Evolutionary conservation across 2,329 filamentous ascomycete species (phyloP).

Genomic region (Tothia fuscella): DNA sequence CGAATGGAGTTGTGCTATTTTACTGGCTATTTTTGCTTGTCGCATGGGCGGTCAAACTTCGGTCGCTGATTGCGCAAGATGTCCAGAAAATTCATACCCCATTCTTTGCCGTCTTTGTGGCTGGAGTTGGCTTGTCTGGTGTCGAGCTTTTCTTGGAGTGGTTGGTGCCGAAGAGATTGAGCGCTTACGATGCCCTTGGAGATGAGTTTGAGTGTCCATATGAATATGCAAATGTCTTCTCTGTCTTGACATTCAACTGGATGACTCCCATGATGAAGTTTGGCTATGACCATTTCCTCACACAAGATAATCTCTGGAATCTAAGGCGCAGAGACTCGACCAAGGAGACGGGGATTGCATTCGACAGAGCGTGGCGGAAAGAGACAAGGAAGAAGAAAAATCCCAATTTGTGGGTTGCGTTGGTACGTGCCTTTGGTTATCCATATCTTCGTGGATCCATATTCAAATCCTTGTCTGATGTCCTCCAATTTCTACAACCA

Average conservation of each 20-base stretch:
- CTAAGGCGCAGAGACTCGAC: slow-evolving; percentile 72
- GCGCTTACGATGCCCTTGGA: slow-evolving; percentile 54
- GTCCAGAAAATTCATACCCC: slow-evolving; percentile 52
- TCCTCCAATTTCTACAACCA: slow-evolving; percentile 78
- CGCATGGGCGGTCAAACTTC: slow-evolving; percentile 67
- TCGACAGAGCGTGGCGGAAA: slow-evolving; percentile 64
- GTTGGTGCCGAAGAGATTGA: slow-evolving; percentile 68
- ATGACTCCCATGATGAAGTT: slow-evolving; percentile 98
- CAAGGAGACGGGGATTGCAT: slow-evolving; percentile 53
- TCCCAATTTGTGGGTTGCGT: slow-evolving; percentile 76
- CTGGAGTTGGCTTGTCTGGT: slow-evolving; percentile 57
- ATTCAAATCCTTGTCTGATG: slow-evolving; percentile 83
- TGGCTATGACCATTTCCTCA: slow-evolving; percentile 83
- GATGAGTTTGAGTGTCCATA: slow-evolving; percentile 62
- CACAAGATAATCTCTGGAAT: slow-evolving; percentile 93
- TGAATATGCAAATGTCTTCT: slow-evolving; percentile 91
- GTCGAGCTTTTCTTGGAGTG: slow-evolving; percentile 72
- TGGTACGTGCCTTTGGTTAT: slow-evolving; percentile 73
- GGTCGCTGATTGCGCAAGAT: slow-evolving; percentile 71
- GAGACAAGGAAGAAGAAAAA: slow-evolving; percentile 55
- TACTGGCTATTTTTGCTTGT: slow-evolving; percentile 86
- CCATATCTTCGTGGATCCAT: slow-evolving; percentile 71
- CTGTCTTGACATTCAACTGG: slow-evolving; percentile 88
- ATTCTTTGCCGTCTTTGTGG: slow-evolving; percentile 67
- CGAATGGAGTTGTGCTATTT: slow-evolving; percentile 79